phyloP scores from a whole-genome alignment of 495 filamentous ascomycete genomes.

The Penicillium simplicissimum region DNA sequence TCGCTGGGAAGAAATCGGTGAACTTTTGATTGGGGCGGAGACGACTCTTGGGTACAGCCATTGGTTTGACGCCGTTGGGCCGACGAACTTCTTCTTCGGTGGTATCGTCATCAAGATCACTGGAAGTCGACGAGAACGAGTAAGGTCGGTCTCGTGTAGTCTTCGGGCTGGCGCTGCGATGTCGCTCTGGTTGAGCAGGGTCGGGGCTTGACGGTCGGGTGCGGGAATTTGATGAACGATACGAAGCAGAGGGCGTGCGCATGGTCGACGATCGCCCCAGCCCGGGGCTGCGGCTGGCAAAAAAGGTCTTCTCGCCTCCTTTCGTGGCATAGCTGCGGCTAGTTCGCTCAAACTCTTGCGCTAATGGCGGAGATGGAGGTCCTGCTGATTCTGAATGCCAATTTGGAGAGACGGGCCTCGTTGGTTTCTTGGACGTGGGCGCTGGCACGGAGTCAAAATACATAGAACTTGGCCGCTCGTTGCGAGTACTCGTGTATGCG shows the following conservation, averaged over 20 bases:
- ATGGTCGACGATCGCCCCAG: conserved; percentile 48
- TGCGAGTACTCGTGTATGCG: conserved; percentile 47
- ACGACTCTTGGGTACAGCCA: conserved; percentile 47
- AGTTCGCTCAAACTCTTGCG: conserved; percentile 49
- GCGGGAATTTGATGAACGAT: conserved; percentile 31
- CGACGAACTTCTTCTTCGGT: conserved; percentile 24
- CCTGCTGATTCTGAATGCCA: conserved; percentile 22
- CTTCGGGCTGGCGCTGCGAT: conserved; percentile 46
- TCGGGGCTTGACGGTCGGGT: conserved; percentile 39
- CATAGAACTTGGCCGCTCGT: conserved; percentile 39
- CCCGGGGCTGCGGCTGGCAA: conserved; percentile 44
- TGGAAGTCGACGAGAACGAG: conserved; percentile 41
- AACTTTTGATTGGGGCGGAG: conserved; percentile 39
- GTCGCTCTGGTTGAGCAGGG: conserved; percentile 29
- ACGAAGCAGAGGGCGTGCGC: conserved; percentile 43
- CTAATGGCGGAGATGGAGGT: conserved; percentile 17
- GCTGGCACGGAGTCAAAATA: conserved; percentile 38
- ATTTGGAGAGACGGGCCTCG: conserved; percentile 22
- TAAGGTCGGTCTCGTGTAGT: conserved; percentile 28
- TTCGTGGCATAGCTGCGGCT: conserved; percentile 69
- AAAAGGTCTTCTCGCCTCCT: conserved; percentile 68
- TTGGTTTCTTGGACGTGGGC: conserved; percentile 45
- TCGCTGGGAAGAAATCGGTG: conserved; percentile 31
- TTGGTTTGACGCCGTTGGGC: conserved; percentile 33
- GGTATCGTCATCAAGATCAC: conserved; percentile 35